Conservation (phyloP, 2,329 filamentous ascomycete genomes). For the Trichoderma hamatum region DNA sequence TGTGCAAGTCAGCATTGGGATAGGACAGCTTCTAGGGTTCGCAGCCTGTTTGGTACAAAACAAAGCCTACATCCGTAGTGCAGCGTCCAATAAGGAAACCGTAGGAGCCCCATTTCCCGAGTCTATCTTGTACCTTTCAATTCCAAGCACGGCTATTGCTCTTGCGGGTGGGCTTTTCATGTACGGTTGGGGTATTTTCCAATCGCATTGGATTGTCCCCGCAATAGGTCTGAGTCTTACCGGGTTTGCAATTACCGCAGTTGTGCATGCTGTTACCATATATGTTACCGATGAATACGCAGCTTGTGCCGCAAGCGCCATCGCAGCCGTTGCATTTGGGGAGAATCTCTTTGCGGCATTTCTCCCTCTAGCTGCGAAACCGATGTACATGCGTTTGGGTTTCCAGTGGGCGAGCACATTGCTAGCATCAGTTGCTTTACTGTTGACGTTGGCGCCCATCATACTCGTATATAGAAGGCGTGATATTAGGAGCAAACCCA, state of each 20-base stretch:
- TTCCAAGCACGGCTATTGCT: constrained; percentile 5
- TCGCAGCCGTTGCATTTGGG: neutral
- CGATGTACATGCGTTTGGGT: neutral
- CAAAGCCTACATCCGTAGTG: neutral
- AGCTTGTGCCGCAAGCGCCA: neutral
- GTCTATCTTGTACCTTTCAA: neutral
- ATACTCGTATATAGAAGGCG: constrained; percentile 47
- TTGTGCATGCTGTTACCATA: neutral
- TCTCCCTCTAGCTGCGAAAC: neutral
- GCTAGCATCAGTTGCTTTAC: neutral
- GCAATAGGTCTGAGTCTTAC: neutral
- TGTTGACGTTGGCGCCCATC: neutral
- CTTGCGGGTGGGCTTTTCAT: constrained; percentile 7
- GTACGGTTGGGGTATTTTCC: constrained; percentile 10
- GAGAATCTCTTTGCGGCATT: neutral
- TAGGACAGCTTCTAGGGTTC: neutral
- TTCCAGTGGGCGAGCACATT: neutral
- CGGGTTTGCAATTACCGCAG: neutral
- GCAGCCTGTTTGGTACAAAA: neutral
- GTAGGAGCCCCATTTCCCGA: neutral
- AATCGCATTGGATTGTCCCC: neutral
- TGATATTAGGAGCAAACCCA: neutral
- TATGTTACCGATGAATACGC: neutral
- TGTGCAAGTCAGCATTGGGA: neutral
- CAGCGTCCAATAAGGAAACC: neutral